Percentiles rank a stretch among this genome's conserved stretches.
These are phyloP conservation scores for Verticillium albo-atrum DNA, from an alignment of 2,329 filamentous ascomycete genomes.

Conservation along the genomic window DNA sequence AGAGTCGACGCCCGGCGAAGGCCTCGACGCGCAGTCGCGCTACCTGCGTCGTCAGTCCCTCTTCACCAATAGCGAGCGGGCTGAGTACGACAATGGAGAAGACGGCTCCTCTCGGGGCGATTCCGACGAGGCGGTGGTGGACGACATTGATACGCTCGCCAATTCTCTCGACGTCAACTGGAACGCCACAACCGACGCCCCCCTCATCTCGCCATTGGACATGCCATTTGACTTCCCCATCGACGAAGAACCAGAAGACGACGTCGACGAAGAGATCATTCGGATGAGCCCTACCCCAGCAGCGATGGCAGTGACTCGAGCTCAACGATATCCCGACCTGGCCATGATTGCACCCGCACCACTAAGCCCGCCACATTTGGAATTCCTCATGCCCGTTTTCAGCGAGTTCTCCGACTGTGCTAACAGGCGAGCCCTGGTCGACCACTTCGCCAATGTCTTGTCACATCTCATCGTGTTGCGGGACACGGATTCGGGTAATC, in stretches of 20 bases:
- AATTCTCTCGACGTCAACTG: neutral
- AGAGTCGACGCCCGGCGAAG: conserved; percentile 13
- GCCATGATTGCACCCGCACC: conserved; percentile 30
- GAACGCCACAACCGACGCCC: conserved; percentile 2
- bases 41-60: neutral
- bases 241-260: conserved; percentile 16
- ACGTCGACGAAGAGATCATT: conserved; percentile 23
- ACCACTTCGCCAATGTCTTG: conserved; percentile 60
- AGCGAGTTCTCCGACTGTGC: conserved; percentile 51
- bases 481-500: conserved; percentile 54
- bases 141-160: neutral
- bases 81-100: neutral
- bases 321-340: conserved; percentile 9
- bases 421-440: conserved; percentile 51
- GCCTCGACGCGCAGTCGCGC: conserved; percentile 1
- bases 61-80: neutral
- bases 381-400: conserved; percentile 49
- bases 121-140: neutral
- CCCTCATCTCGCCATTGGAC: conserved; percentile 24
- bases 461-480: conserved; percentile 63
- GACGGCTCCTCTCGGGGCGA: neutral
- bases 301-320: conserved; percentile 8
- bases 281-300: conserved; percentile 5
- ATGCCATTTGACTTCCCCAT: conserved; percentile 25
- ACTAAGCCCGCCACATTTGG: conserved; percentile 36